Evolutionary conservation across 345 rosid genomes (phyloP).

Genomic region (Orychophragmus violaceus): DNA sequence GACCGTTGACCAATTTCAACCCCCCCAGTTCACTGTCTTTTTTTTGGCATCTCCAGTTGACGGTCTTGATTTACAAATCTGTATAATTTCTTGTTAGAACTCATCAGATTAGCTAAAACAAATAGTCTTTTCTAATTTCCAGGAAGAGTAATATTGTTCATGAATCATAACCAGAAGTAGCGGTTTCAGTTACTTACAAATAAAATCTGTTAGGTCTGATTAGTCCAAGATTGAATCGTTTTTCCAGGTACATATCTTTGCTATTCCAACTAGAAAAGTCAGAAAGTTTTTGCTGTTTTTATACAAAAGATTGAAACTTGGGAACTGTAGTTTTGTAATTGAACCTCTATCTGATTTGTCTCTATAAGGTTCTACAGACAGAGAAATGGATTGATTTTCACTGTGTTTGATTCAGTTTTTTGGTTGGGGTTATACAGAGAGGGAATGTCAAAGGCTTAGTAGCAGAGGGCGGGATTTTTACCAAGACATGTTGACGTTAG

Average conservation of each 20-base stretch:
- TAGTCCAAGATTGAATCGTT: neutral
- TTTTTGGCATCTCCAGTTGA: no score
- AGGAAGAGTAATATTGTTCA: neutral
- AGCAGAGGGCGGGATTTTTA: neutral
- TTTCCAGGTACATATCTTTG: neutral
- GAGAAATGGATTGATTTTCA: neutral
- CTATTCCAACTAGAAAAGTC: neutral
- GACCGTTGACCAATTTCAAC: neutral
- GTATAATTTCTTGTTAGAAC: neutral
- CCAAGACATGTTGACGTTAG: conserved; percentile 23
- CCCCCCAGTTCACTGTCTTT: neutral
- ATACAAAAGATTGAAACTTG: neutral
- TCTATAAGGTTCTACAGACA: neutral
- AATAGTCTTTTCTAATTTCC: neutral
- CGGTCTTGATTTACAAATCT: neutral
- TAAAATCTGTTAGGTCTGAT: neutral
- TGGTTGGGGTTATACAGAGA: neutral
- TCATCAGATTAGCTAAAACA: neutral
- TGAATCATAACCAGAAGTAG: neutral
- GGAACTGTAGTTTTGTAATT: neutral
- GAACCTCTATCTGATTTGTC: neutral
- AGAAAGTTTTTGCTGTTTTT: neutral
- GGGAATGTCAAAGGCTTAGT: conserved; percentile 34
- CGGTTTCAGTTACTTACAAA: neutral
- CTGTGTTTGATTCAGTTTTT: conserved; percentile 2